These are phyloP conservation scores for Cryptosporidium baileyi DNA, from an alignment of 169 alveolate species.

Conservation along the genomic window DNA sequence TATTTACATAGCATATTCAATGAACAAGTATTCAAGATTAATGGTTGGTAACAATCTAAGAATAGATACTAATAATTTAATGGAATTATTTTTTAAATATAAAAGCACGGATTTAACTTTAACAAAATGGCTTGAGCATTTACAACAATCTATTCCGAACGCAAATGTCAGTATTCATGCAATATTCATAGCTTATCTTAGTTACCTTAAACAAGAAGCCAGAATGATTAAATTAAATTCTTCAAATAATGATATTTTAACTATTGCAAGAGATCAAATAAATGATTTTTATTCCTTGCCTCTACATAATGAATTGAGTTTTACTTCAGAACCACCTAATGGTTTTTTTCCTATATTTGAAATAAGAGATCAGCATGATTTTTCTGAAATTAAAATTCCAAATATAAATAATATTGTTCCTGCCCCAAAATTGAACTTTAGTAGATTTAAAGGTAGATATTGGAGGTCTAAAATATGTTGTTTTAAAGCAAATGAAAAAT, in stretches of 20 bases:
- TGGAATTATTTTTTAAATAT: not conserved
- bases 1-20: conserved; percentile 28
- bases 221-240: not conserved
- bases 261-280: not conserved
- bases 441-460: conserved; percentile 37
- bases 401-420: not conserved
- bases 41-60: not conserved
- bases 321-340: conserved; percentile 4
- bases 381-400: not conserved
- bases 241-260: not conserved
- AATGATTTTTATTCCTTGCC: conserved; percentile 14
- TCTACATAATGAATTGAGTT: not conserved
- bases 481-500: not conserved
- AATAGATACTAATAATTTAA: not conserved
- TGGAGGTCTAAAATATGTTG: conserved; percentile 20
- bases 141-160: conserved; percentile 1
- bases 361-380: not conserved
- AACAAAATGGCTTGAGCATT: not conserved
- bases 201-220: conserved; percentile 20
- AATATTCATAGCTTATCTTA: not conserved
- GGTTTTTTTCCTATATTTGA: conserved; percentile 33
- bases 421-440: conserved; percentile 19
- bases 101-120: conserved; percentile 23
- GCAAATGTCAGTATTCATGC: not conserved
- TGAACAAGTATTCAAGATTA: not conserved